Evolutionary conservation across 148 eudicot genomes (phyloP), one percentile per base, ranked within the genome.

Genomic region (Heliosperma pusillum): DNA sequence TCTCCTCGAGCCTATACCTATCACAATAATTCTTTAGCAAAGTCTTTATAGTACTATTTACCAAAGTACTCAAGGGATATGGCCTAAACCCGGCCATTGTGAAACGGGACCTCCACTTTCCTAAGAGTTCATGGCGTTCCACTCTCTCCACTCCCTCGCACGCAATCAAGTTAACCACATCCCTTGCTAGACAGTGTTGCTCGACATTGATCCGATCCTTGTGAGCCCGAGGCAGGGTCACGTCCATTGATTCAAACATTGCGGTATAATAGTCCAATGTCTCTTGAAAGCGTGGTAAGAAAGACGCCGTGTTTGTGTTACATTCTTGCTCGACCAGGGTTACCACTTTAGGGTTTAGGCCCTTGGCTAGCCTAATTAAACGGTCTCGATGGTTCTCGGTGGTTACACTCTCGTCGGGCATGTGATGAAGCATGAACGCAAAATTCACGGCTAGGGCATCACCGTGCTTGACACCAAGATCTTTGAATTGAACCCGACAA

Each of bases 241-340:
- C 87, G 19, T 89, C 92, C 70, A 89, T 83, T 15, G 92, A 89
- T 60, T 89, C 90, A 55, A 89, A 89, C 87, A 89, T 85, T 6
- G 92, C 92, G 1, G 74, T 75, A n/a, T 87, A 89, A 61, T 89
- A 85, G 22, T 89, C 83, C 40, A 89, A 60, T 3, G 92, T 79
- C 81, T 89, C 92, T 0, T 79, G 70, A 72, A 89, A 89, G 4
- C 90, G 83, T 0, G 90, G 93, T 69, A 83, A 74, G 82, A 89
- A 89, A 3, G 87, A 68, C 20, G 90, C 83, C 0, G 89, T 72
- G 82, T 89, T 89, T 10, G 90, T 85, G 75, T 89, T 84, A 15
- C 87, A 89, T 59, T 89, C 93, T 79, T 87, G 87, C 79, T 89
- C 93, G 26, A 89, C 90, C 4, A 89, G 76, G 2, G 93, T 89